These are phyloP conservation scores for Bipolaris oryzae DNA, from an alignment of 2,329 filamentous ascomycete genomes.

Conservation along the genomic window DNA sequence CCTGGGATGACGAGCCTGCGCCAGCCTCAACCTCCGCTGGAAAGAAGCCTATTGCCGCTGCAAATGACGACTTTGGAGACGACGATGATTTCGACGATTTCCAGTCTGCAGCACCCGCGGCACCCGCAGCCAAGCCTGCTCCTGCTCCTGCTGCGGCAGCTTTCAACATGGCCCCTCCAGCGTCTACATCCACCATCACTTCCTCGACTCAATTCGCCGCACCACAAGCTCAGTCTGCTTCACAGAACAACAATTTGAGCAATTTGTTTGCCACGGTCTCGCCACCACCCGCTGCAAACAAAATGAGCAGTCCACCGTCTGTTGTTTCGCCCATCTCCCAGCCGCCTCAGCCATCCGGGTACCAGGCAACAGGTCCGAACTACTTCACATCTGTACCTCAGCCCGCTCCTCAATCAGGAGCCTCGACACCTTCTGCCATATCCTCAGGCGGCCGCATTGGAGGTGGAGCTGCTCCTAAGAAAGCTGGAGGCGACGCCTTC, in stretches of 20 bases:
- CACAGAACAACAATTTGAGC: constrained; percentile 78
- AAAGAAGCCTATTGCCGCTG: constrained; percentile 50
- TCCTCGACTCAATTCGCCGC: constrained; percentile 74
- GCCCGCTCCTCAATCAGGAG: constrained; percentile 41
- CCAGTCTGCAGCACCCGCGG: constrained; percentile 73
- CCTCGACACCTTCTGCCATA: constrained; percentile 52
- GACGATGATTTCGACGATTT: constrained; percentile 99
- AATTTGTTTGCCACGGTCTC: constrained; percentile 85
- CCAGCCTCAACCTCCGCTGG: constrained; percentile 55
- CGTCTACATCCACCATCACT: constrained; percentile 54
- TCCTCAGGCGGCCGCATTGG: constrained; percentile 50
- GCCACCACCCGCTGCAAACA: constrained; percentile 64
- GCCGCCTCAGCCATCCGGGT: constrained; percentile 65
- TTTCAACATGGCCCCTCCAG: constrained; percentile 54
- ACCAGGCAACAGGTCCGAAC: constrained; percentile 82
- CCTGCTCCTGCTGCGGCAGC: constrained; percentile 54
- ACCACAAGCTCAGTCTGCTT: constrained; percentile 83
- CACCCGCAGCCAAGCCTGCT: constrained; percentile 43
- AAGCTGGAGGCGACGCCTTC: constrained; percentile 80
- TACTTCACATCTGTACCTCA: constrained; percentile 84
- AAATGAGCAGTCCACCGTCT: constrained; percentile 58
- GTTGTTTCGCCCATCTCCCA: constrained; percentile 50
- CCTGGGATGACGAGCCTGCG: constrained; percentile 78
- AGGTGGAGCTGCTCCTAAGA: constrained; percentile 48
- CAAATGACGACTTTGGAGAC: constrained; percentile 56